A percentile compares a stretch with the other conserved stretches of the same genome.
phyloP scores from a whole-genome alignment of 257 asterid species.

The Euphrasia confusa region DNA sequence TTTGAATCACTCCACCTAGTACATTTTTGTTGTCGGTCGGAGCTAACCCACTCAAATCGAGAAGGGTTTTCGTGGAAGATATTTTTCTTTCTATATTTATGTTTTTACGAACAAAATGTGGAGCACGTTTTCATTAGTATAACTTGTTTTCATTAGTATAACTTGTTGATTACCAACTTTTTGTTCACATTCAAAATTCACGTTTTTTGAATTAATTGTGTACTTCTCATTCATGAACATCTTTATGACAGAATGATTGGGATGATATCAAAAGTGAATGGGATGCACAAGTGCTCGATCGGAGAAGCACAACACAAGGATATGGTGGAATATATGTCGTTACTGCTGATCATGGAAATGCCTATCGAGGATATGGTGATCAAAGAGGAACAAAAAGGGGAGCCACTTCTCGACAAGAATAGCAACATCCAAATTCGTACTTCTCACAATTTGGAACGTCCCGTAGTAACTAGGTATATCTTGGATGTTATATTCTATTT shows the following conservation, averaged over 20 bases:
- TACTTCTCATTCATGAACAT: neutral
- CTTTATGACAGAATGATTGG: slow-evolving; percentile 65
- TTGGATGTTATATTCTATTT: too few relatives aligned
- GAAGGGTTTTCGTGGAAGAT: too few relatives aligned
- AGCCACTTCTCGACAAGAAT: slow-evolving; percentile 81
- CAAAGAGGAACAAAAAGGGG: slow-evolving; percentile 98
- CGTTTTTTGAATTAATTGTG: too few relatives aligned
- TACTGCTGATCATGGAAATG: slow-evolving; percentile 98
- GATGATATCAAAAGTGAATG: slow-evolving; percentile 89
- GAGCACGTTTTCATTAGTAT: too few relatives aligned
- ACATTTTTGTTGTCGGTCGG: too few relatives aligned
- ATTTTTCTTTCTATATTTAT: too few relatives aligned
- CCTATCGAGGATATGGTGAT: slow-evolving; percentile 99
- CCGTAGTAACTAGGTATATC: slow-evolving; percentile 44
- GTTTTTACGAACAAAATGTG: too few relatives aligned
- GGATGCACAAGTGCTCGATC: slow-evolving; percentile 95
- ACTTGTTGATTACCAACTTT: too few relatives aligned
- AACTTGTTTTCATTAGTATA: too few relatives aligned
- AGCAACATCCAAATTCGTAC: slow-evolving; percentile 84
- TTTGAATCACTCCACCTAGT: too few relatives aligned
- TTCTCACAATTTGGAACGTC: slow-evolving; percentile 86
- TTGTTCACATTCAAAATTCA: too few relatives aligned
- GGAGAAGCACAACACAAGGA: slow-evolving; percentile 95
- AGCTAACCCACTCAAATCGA: too few relatives aligned
- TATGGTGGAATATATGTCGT: slow-evolving; percentile 88